Evolutionary conservation across 257 asterid genomes (phyloP).

Genomic region (Henckelia pumila): DNA sequence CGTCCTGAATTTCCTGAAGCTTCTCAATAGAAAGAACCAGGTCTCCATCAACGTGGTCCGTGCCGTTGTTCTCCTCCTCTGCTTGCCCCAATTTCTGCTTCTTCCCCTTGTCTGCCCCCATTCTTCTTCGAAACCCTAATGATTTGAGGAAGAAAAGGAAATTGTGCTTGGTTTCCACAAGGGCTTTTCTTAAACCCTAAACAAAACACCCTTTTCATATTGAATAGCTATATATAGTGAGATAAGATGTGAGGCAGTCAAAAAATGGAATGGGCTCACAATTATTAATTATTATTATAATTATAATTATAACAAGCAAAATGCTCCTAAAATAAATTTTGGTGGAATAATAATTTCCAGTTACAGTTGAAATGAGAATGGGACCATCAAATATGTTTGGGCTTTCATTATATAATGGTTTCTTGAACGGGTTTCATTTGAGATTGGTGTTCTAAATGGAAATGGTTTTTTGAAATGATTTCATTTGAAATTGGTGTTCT

Average conservation of each 20-base stretch:
- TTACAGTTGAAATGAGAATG: no score
- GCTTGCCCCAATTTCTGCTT: conserved; percentile 62
- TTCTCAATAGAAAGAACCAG: conserved; percentile 68
- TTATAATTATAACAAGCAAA: no score
- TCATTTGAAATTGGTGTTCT: no score
- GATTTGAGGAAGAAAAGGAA: not conserved
- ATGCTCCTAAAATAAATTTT: no score
- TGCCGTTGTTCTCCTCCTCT: conserved; percentile 44
- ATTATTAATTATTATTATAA: no score
- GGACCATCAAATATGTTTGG: not conserved
- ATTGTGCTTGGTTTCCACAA: not conserved
- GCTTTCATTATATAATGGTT: not conserved
- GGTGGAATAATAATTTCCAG: no score
- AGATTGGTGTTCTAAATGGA: no score
- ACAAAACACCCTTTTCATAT: not conserved
- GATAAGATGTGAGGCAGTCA: no score
- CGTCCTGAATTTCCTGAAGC: conserved; percentile 88
- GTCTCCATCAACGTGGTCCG: conserved; percentile 52
- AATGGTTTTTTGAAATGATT: no score
- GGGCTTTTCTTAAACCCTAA: conserved; percentile 46
- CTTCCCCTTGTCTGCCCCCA: conserved; percentile 86
- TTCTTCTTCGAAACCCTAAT: conserved; percentile 26
- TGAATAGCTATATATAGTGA: not conserved
- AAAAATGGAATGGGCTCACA: not conserved
- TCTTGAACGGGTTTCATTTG: no score